Percentiles rank a stretch among this genome's conserved stretches.
phyloP scores from a whole-genome alignment of 2,329 filamentous ascomycete genomes.

The Fusarium protoensiforme region DNA sequence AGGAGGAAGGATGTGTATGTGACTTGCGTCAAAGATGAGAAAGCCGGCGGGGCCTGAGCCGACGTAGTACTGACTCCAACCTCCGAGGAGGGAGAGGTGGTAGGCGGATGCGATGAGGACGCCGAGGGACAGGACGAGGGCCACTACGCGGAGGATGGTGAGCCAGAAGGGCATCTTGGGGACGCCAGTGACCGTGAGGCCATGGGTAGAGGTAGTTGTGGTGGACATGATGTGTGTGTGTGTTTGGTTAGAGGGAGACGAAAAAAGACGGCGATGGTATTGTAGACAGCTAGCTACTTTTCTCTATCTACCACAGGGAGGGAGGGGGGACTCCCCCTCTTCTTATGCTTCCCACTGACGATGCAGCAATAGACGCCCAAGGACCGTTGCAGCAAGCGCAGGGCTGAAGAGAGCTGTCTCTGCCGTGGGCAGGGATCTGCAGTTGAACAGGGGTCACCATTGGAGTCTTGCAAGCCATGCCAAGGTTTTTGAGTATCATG shows the following conservation, averaged over 20 bases:
- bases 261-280: not conserved
- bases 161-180: slow-evolving; percentile 52
- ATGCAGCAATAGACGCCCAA: not conserved
- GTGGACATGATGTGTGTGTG: slow-evolving; percentile 17
- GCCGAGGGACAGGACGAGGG: slow-evolving; percentile 53
- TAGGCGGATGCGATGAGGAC: slow-evolving; percentile 55
- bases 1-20: not conserved
- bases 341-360: not conserved
- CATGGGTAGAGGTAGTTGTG: slow-evolving; percentile 26
- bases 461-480: not conserved
- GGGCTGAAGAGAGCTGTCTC: slow-evolving; percentile 20
- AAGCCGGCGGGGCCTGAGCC: slow-evolving; percentile 53
- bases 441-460: not conserved
- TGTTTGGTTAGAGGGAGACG: not conserved
- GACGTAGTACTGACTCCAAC: slow-evolving; percentile 31
- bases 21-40: slow-evolving; percentile 59
- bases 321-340: not conserved
- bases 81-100: slow-evolving; percentile 49
- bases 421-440: not conserved
- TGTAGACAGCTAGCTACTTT: not conserved
- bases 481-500: not conserved
- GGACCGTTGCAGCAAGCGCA: slow-evolving; percentile 5
- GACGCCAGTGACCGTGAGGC: slow-evolving; percentile 51
- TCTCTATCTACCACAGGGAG: not conserved
- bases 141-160: slow-evolving; percentile 50